Evolutionary conservation across 106 monocot genomes (phyloP).

Genomic region (Phalaenopsis equestris): DNA sequence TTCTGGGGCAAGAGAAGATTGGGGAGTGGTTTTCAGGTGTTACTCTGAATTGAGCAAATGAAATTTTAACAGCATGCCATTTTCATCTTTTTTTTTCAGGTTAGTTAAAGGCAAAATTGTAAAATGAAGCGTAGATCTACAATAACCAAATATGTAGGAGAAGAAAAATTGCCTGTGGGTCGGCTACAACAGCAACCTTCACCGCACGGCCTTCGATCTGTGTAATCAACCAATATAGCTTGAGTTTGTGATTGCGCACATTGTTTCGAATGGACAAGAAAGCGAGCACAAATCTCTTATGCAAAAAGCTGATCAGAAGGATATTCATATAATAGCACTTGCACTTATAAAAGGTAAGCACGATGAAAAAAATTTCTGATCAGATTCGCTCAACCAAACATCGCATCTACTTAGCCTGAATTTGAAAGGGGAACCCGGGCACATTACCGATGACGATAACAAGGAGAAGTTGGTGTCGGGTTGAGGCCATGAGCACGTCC

Average conservation of each 20-base stretch:
- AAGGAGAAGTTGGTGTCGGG: constrained; percentile 11
- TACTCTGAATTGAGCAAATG: neutral
- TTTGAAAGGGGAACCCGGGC: neutral
- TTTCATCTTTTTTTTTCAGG: neutral
- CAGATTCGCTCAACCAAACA: neutral
- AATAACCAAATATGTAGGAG: neutral
- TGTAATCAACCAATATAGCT: neutral
- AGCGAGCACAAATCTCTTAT: neutral
- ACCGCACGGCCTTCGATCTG: constrained; percentile 31
- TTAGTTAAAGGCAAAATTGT: neutral
- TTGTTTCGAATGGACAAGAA: neutral
- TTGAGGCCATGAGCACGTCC: constrained; percentile 75
- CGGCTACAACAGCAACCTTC: constrained; percentile 74
- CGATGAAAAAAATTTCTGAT: neutral
- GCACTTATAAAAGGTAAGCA: neutral
- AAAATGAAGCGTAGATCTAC: too few species aligned
- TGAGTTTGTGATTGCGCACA: neutral
- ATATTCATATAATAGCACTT: neutral
- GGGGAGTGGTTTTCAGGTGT: neutral
- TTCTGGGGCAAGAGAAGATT: neutral
- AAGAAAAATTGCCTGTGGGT: constrained; percentile 59
- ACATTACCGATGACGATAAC: neutral
- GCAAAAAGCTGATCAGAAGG: neutral
- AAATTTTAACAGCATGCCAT: neutral
- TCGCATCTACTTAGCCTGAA: neutral